Percentiles rank a stretch among this genome's conserved stretches.
Evolutionary conservation across 805 yeast species (phyloP).

Genomic region (Maudiozyma turicensis): DNA sequence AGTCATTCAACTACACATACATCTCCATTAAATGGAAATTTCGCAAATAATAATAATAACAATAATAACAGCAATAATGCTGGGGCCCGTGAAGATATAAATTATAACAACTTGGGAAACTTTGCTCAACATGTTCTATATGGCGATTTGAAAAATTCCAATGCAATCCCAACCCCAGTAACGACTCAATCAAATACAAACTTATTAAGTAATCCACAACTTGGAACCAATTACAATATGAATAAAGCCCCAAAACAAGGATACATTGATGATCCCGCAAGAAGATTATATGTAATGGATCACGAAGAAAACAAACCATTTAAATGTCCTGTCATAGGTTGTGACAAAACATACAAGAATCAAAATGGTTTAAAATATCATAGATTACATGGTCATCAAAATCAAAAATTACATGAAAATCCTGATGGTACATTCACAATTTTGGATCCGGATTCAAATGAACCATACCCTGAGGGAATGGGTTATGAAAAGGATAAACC

Average conservation of each 20-base stretch:
- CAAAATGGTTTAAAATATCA: conserved; percentile 97
- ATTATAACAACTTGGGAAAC: not conserved
- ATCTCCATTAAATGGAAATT: not conserved
- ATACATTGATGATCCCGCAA: conserved; percentile 94
- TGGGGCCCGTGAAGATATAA: not conserved
- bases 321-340: conserved; percentile 96
- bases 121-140: not conserved
- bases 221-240: not conserved
- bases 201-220: not conserved
- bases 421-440: conserved; percentile 90
- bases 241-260: conserved; percentile 32
- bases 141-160: not conserved
- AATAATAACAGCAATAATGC: not conserved
- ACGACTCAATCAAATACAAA: not conserved
- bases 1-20: not conserved
- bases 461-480: conserved; percentile 87
- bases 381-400: conserved; percentile 92
- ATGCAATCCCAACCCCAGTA: not conserved
- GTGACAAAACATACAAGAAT: conserved; percentile 94
- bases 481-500: conserved; percentile 97
- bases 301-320: conserved; percentile 88
- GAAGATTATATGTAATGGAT: conserved; percentile 87
- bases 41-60: not conserved
- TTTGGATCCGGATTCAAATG: conserved; percentile 81
- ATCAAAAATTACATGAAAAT: conserved; percentile 81